phyloP scores from a whole-genome alignment of 305 asterid genomes.

The Rubia peregrina region DNA sequence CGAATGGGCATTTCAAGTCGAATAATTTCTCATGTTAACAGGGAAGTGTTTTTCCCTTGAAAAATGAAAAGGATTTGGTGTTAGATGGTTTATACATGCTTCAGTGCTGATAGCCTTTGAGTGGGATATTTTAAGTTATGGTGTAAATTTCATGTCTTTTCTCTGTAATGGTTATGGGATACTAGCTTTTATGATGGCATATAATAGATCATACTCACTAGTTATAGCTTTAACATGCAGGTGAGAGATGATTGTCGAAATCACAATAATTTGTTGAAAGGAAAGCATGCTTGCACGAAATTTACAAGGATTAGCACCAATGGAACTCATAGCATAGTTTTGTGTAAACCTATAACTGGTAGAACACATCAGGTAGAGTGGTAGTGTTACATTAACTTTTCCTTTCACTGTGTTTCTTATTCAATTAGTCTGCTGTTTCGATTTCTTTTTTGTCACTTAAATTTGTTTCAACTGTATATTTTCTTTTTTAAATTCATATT shows the following conservation, averaged over 20 bases:
- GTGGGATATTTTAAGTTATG: neutral
- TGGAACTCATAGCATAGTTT: constrained; percentile 70
- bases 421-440: neutral
- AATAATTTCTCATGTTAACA: neutral
- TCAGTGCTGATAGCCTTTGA: constrained; percentile 5
- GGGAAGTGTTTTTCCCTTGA: neutral
- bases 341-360: constrained; percentile 85
- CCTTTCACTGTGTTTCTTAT: neutral
- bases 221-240: constrained; percentile 31
- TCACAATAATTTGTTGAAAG: constrained; percentile 35
- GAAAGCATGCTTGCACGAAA: constrained; percentile 84
- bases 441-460: neutral
- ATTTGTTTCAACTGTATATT: constrained; percentile 1
- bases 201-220: constrained; percentile 21
- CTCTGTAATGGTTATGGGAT: constrained; percentile 6
- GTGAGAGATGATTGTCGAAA: constrained; percentile 30
- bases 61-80: neutral
- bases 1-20: neutral
- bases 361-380: constrained; percentile 87
- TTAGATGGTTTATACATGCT: neutral
- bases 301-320: constrained; percentile 80
- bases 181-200: constrained; percentile 3
- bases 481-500: neutral
- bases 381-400: neutral
- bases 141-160: neutral